Evolutionary conservation across 352 stramenopile genomes (phyloP).

Genomic region (Plasmopara halstedii): DNA sequence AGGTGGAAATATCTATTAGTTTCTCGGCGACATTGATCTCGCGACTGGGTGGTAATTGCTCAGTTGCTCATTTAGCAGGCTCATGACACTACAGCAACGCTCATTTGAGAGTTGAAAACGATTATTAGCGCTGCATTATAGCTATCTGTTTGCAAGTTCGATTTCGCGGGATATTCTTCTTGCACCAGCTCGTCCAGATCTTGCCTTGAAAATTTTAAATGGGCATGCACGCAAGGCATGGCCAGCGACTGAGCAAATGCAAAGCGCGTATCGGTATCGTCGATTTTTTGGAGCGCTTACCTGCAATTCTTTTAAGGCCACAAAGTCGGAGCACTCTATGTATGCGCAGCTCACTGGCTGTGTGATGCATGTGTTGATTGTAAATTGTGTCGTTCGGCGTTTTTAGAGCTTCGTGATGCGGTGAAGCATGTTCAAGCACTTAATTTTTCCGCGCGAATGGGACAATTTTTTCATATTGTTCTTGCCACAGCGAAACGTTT

Average conservation of each 20-base stretch:
- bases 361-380: too few relatives aligned
- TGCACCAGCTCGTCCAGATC: slow-evolving; percentile 19
- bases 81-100: slow-evolving; percentile 38
- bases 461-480: slow-evolving; percentile 48
- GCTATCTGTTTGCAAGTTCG: slow-evolving; percentile 30
- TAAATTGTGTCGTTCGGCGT: too few relatives aligned
- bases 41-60: slow-evolving; percentile 45
- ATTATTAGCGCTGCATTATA: slow-evolving; percentile 39
- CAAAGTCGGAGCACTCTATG: too few relatives aligned
- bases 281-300: slow-evolving; percentile 46
- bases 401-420: slow-evolving; percentile 39
- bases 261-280: slow-evolving; percentile 42
- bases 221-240: slow-evolving; percentile 51
- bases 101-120: slow-evolving; percentile 42
- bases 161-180: slow-evolving; percentile 56
- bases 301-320: too few relatives aligned
- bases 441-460: slow-evolving; percentile 34
- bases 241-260: slow-evolving; percentile 44
- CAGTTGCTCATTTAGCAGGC: slow-evolving; percentile 52
- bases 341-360: too few relatives aligned
- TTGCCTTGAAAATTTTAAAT: slow-evolving; percentile 37
- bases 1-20: too few relatives aligned
- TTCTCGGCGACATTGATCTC: slow-evolving; percentile 55
- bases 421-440: slow-evolving; percentile 53
- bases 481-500: slow-evolving; percentile 49